A percentile compares a stretch with the other conserved stretches of the same genome.
These are phyloP conservation scores for Leccinum subrobustum DNA, from an alignment of 1,284 basidiomycete genomes.

Conservation along the genomic window DNA sequence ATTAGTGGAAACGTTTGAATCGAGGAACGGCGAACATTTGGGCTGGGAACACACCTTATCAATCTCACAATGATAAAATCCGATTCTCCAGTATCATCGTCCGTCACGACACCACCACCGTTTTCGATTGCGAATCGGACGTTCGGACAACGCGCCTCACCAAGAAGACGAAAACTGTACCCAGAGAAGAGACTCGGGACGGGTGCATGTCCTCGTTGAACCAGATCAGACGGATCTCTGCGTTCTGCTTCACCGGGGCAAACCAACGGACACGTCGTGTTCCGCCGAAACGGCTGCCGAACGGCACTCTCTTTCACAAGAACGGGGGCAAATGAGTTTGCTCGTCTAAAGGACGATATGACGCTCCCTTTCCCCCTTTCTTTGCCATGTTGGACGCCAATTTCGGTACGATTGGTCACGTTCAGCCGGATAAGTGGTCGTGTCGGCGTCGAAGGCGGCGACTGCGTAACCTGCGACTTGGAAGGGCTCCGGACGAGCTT, in stretches of 20 bases:
- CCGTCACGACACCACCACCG: conserved; percentile 49
- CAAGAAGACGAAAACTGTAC: conserved; percentile 53
- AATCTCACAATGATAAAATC: conserved; percentile 70
- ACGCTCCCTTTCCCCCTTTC: conserved; percentile 39
- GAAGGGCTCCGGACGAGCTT: conserved; percentile 48
- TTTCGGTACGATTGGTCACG: background rate
- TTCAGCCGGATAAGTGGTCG: conserved; percentile 5
- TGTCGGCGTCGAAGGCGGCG: conserved; percentile 15
- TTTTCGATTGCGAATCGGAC: conserved; percentile 59
- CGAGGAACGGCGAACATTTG: background rate
- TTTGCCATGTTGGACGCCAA: conserved; percentile 6
- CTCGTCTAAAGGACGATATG: conserved; percentile 53
- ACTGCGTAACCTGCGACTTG: conserved; percentile 22
- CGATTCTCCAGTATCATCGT: conserved; percentile 45
- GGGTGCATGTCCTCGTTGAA: background rate
- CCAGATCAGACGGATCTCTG: conserved; percentile 8
- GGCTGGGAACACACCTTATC: conserved; percentile 49
- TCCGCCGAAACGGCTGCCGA: conserved; percentile 51
- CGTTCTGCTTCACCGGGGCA: conserved; percentile 20
- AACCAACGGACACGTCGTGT: conserved; percentile 27
- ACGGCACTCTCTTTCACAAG: conserved; percentile 26
- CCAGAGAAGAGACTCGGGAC: conserved; percentile 48
- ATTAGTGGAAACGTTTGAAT: background rate
- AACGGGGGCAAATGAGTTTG: conserved; percentile 55
- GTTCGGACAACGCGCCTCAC: conserved; percentile 56